Evolutionary conservation across 805 yeast genomes (phyloP), one percentile per base, ranked within the genome.

Genomic region (Nakazawaea pomicola): DNA sequence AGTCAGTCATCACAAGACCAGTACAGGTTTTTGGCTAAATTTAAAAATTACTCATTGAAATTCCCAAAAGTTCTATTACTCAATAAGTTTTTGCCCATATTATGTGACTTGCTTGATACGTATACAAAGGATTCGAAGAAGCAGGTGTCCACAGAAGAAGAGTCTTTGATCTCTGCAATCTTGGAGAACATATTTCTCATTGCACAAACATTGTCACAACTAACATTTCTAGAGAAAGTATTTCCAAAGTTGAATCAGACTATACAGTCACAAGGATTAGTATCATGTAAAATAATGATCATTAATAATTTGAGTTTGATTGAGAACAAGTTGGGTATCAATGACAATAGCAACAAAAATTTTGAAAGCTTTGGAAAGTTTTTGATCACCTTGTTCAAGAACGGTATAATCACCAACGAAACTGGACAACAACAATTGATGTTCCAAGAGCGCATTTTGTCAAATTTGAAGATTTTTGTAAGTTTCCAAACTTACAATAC

Each of bases 191-290:
- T 86, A 7, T 62, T 89, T 12, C 60, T 68, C 9, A 74, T 88
- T 38, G 87, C 95, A 4, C 60, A 72, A 18, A 70, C 69, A 5
- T 61, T 91, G 48, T 86, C 96, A 3, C 81, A 80, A 49, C 67
- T 89, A 35, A 73, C 95, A 0, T 93, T 91, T 57, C 75, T 78
- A 44, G 95, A 87, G 50, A 67, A 75, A 43, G 69, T 88, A 9
- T 71, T 74, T 51, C 80, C 82, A 18, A 49, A 56, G 15, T 50
- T 72, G 40, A 59, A 61, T 34, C 58, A 49, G 42, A 51, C 51
- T 5, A 45, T 57, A 2, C 46, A 21, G 29, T 18, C 36, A 14
- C 39, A 52, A 8, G 55, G 58, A 29, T 51, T 65, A 29, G 51
- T 58, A 15, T 46, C 52, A 8, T 57, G 55, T 34, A 58, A 64